These are phyloP conservation scores for Pleodorina starrii DNA, from an alignment of 139 green algal genomes.

Conservation along the genomic window DNA sequence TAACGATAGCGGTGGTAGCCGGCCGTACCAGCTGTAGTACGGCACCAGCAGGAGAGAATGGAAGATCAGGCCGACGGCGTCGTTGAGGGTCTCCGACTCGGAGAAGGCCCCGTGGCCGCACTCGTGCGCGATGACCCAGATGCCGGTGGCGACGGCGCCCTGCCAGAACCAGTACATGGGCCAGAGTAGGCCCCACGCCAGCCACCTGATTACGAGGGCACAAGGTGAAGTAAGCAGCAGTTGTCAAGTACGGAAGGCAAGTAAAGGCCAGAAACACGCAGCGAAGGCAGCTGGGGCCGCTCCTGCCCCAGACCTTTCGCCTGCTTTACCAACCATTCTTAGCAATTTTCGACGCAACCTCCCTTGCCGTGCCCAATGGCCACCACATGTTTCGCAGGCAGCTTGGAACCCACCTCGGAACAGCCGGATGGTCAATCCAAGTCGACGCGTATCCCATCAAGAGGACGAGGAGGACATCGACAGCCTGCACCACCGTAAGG, in stretches of 20 bases:
- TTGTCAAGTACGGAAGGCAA: too few species aligned
- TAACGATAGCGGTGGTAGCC: neutral
- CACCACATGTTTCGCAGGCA: too few species aligned
- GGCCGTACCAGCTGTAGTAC: constrained; percentile 86
- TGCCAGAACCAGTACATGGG: constrained; percentile 82
- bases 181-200: constrained; percentile 75
- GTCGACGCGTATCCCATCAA: constrained; percentile 28
- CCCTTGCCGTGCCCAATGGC: too few species aligned
- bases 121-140: constrained; percentile 91
- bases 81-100: constrained; percentile 76
- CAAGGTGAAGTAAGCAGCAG: too few species aligned
- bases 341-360: too few species aligned
- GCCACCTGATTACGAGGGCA: constrained; percentile 36
- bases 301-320: too few species aligned
- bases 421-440: constrained; percentile 24
- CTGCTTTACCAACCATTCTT: too few species aligned
- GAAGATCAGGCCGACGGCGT: constrained; percentile 84
- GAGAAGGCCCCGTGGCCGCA: constrained; percentile 90
- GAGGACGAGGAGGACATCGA: constrained; percentile 66
- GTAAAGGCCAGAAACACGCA: too few species aligned
- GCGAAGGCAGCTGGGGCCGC: too few species aligned
- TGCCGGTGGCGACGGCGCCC: constrained; percentile 78
- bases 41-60: constrained; percentile 89
- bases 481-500: neutral
- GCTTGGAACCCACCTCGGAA: constrained; percentile 30